A percentile compares a stretch with the other conserved stretches of the same genome.
These are phyloP conservation scores for Bipolaris sorokiniana DNA, from an alignment of 2,329 filamentous ascomycete genomes.

Conservation along the genomic window DNA sequence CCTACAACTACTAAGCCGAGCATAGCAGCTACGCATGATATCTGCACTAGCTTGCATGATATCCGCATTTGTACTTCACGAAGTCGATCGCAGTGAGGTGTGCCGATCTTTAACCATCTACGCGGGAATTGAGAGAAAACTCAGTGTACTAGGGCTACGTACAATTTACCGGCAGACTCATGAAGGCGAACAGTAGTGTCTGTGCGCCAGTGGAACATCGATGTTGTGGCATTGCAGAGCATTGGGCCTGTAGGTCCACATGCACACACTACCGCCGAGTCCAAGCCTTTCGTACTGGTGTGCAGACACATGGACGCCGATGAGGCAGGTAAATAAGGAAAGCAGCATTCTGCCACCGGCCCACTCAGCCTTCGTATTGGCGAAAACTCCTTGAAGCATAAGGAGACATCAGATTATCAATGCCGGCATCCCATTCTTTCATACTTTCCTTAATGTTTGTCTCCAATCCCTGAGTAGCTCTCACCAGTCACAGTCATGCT, in stretches of 20 bases:
- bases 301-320: constrained; percentile 24
- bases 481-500: constrained; percentile 22
- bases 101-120: constrained; percentile 16
- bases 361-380: constrained; percentile 24
- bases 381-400: constrained; percentile 17
- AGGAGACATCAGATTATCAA: constrained; percentile 23
- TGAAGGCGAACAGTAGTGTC: constrained; percentile 2
- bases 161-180: constrained; percentile 8
- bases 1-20: constrained; percentile 15
- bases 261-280: constrained; percentile 11
- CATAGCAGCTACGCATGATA: constrained; percentile 7
- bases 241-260: constrained; percentile 15
- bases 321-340: constrained; percentile 25
- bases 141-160: constrained; percentile 16
- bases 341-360: constrained; percentile 28
- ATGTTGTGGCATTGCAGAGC: constrained; percentile 16
- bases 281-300: constrained; percentile 19
- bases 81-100: constrained; percentile 15
- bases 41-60: constrained; percentile 12
- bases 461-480: constrained; percentile 20
- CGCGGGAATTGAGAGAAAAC: constrained; percentile 15
- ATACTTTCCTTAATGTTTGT: constrained; percentile 30
- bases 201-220: constrained; percentile 5
- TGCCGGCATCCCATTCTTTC: constrained; percentile 19
- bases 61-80: constrained; percentile 15